Base-by-base conservation (phyloP, 768 basidiomycete genomes). In the Boletus rubropictus region DNA sequence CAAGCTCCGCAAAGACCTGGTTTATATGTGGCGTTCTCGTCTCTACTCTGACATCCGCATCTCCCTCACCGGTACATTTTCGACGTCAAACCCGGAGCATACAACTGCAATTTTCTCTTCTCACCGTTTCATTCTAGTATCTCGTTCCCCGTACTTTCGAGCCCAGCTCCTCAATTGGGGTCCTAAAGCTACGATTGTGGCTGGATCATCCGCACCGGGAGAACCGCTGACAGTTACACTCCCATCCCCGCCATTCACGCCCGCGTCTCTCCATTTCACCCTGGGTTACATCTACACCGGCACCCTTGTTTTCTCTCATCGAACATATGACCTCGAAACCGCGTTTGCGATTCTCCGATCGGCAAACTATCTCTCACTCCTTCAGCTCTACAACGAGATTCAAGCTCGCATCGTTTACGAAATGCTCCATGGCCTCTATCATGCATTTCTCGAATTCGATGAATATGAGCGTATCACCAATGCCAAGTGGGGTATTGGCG, bases 1-100 rank as follows among this genome's bases (percentile, higher is more conserved):
- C 65, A 89, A 92, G 68, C 79, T 96, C 9, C 81, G 90, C 50
- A 90, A 91, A 66, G 95, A 97, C 60, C 75, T 96, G 24, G 88
- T 94, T 20, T 96, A 86, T 72, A 95, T 93, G 91, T 97, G 94
- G 95, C 73, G 95, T 27, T 89, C 87, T 11, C 82, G 92, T 40
- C 80, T 98, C 15, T 98, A 93, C 63, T 89, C 91, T 2, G 95
- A 98, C 65, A 80, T 95, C 20, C 81, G 86, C 43, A 83, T 98
- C 45, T 77, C 84, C 0, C 78, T 94, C 50, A 78, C 81, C 0
- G 84, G 84, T 39, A 80, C 76, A 48, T 84, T 82, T 56, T 81
- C 78, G 1, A 79, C 81, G 1, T 62, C 74, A 1, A 76, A 77
- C 46, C 81, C 82, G 46, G 84, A 87, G 47, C 77, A 72, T 45